phyloP scores from a whole-genome alignment of 2,329 filamentous ascomycete species.

The Cladosporium sp. region DNA sequence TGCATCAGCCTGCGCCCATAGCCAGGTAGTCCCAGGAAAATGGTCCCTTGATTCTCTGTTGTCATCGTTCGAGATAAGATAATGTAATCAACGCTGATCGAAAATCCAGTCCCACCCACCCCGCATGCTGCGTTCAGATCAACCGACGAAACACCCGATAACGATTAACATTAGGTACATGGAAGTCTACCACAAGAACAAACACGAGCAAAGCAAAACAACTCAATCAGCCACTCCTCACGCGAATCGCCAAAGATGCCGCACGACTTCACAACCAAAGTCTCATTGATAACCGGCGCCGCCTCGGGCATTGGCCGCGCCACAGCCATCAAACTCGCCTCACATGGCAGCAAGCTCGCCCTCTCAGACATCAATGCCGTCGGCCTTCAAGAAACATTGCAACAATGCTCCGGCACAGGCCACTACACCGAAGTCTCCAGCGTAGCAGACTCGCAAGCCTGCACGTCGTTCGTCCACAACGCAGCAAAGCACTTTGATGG shows the following conservation, averaged over 20 bases:
- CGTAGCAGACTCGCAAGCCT: constrained; percentile 24
- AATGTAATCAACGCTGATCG: no score
- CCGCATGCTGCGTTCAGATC: no score
- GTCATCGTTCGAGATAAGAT: no score
- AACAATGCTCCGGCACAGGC: constrained; percentile 16
- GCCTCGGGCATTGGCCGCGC: constrained; percentile 40
- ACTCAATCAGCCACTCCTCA: no score
- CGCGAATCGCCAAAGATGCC: constrained; percentile 14
- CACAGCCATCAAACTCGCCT: constrained; percentile 41
- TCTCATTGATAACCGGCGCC: constrained; percentile 30
- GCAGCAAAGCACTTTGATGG: constrained; percentile 21
- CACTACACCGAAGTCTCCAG: constrained; percentile 24
- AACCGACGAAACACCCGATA: no score
- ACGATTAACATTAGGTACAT: no score
- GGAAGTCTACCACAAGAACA: no score
- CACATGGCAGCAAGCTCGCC: constrained; percentile 39
- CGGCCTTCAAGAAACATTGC: constrained; percentile 26
- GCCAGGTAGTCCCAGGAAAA: no score
- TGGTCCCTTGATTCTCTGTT: no score
- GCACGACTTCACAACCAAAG: constrained; percentile 21
- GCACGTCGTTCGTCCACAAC: constrained; percentile 22
- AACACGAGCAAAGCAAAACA: no score
- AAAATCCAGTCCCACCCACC: no score
- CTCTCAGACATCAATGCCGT: constrained; percentile 37
- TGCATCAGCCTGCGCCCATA: no score